Percentiles rank a stretch among this genome's conserved stretches.
These are phyloP conservation scores for Botrytis galanthina DNA, from an alignment of 2,329 filamentous ascomycete species.

Conservation along the genomic window DNA sequence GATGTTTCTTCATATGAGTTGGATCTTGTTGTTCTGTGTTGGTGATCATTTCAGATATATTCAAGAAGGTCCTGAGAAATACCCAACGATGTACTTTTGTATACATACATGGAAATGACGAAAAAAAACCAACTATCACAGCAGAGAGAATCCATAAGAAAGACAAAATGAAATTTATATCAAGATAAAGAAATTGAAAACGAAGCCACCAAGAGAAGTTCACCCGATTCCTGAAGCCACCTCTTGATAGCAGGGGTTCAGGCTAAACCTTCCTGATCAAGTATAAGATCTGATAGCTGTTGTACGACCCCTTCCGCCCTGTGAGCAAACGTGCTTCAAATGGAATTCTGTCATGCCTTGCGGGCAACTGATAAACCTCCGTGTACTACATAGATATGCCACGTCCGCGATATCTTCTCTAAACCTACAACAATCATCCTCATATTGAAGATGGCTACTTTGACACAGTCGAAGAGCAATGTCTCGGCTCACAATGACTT, in stretches of 20 bases:
- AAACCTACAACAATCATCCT: slow-evolving; percentile 1
- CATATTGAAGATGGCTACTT: slow-evolving; percentile 14
- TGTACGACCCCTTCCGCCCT: slow-evolving; percentile 13
- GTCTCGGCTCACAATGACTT: slow-evolving; percentile 23
- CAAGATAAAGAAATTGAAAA: neutral
- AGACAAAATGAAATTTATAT: neutral
- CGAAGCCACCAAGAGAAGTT: neutral
- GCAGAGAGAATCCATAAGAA: neutral
- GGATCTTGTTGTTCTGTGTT: neutral
- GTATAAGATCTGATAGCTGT: slow-evolving; percentile 16
- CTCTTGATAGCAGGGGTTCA: slow-evolving; percentile 11
- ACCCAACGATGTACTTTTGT: neutral
- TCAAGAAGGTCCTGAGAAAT: neutral
- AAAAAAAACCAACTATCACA: neutral
- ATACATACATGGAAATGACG: neutral
- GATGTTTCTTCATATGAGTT: neutral
- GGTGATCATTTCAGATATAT: neutral
- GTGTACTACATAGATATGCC: slow-evolving; percentile 11
- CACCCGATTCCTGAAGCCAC: neutral
- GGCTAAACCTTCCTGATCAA: slow-evolving; percentile 18
- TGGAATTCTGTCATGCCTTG: neutral
- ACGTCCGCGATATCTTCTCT: neutral
- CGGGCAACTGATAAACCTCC: neutral
- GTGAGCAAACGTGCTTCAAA: neutral
- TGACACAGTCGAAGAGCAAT: slow-evolving; percentile 11